Conservation (phyloP, 202 grass and related monocot genomes). For the Panicum virgatum region DNA sequence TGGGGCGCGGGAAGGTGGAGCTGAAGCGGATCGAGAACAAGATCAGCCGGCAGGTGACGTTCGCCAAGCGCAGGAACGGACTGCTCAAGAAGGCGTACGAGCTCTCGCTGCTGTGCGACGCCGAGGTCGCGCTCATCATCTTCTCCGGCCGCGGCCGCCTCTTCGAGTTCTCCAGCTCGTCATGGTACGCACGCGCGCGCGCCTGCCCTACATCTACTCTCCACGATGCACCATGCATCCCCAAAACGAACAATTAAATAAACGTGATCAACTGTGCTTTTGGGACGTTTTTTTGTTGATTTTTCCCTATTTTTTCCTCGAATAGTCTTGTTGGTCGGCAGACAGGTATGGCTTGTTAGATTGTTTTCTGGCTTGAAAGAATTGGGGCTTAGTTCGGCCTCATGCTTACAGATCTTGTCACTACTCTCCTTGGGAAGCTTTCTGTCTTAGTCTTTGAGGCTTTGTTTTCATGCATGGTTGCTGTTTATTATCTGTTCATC, state of each 20-base stretch:
- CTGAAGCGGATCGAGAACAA: conserved; percentile 87
- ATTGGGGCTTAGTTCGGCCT: background rate
- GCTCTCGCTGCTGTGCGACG: conserved; percentile 70
- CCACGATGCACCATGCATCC: background rate
- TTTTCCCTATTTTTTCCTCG: background rate
- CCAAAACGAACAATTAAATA: background rate
- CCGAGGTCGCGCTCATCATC: conserved; percentile 74
- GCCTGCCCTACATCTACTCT: background rate
- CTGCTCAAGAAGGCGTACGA: conserved; percentile 80
- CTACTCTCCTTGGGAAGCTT: background rate
- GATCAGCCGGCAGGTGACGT: conserved; percentile 78
- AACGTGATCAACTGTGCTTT: background rate
- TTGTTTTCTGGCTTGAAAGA: background rate
- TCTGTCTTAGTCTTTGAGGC: background rate
- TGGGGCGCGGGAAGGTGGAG: conserved; percentile 79
- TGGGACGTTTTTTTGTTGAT: background rate
- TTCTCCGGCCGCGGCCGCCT: conserved; percentile 80
- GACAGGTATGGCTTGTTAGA: background rate
- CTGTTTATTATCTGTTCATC: background rate
- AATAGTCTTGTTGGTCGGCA: background rate
- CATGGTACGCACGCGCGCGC: conserved; percentile 42
- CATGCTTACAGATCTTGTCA: conserved; percentile 8
- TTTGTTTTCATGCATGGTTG: background rate
- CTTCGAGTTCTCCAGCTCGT: conserved; percentile 76
- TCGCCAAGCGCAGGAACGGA: conserved; percentile 71